Evolutionary conservation across 371 early-diverging fungal species (phyloP).

Genomic region (Zopfochytrium polystomum): DNA sequence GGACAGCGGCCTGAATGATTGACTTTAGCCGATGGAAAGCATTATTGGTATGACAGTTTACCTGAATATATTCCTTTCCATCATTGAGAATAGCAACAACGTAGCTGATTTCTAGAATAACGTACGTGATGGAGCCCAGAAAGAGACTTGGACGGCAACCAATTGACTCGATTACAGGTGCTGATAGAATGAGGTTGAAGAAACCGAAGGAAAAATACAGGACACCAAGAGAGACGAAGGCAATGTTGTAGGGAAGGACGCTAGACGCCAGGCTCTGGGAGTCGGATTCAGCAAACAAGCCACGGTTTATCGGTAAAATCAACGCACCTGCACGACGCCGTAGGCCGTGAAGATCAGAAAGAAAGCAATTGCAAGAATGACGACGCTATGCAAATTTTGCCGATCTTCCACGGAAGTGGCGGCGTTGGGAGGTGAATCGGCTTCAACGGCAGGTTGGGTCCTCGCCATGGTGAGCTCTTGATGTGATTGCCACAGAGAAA

Average conservation of each 20-base stretch:
- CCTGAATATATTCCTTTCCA: no score
- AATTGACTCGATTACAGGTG: slow-evolving; percentile 18
- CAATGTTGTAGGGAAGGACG: slow-evolving; percentile 17
- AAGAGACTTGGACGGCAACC: slow-evolving; percentile 17
- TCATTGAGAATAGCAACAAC: slow-evolving; percentile 9
- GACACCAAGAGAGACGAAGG: slow-evolving; percentile 18
- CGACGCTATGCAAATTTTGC: no score
- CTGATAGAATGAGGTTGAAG: slow-evolving; percentile 23
- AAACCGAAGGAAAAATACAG: slow-evolving; percentile 27
- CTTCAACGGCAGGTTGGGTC: no score
- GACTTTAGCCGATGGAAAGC: background rate
- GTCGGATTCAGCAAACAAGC: no score
- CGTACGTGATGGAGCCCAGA: slow-evolving; percentile 21
- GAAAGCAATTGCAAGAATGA: slow-evolving; percentile 16
- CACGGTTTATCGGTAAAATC: no score
- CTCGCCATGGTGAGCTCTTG: no score
- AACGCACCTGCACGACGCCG: slow-evolving; percentile 22
- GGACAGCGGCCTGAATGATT: slow-evolving; percentile 3
- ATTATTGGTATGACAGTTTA: background rate
- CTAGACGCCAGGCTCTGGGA: slow-evolving; percentile 22
- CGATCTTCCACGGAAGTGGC: no score
- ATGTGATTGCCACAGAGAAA: no score
- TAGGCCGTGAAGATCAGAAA: slow-evolving; percentile 27
- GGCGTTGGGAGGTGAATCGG: no score
- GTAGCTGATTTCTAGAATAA: slow-evolving; percentile 9